Conservation (phyloP, 164 flowering plant genomes). For the Sedum album region DNA sequence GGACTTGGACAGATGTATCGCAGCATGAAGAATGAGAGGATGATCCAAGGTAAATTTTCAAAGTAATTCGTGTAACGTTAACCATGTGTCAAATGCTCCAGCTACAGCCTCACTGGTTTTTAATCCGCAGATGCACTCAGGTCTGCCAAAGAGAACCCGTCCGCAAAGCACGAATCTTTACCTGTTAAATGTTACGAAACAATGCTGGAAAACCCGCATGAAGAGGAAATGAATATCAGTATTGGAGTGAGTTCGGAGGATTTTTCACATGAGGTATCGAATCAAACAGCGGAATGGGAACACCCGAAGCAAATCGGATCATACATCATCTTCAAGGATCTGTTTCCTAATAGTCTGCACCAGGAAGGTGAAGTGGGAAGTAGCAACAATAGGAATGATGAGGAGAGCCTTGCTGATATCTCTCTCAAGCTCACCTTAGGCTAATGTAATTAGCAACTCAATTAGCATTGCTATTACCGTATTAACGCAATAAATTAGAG, state of each 20-base stretch:
- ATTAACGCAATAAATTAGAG: too few relatives aligned
- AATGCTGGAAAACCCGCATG: neutral
- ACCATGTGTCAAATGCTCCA: neutral
- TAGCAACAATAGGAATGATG: neutral
- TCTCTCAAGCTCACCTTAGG: conserved; percentile 3
- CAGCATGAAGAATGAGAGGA: conserved; percentile 36
- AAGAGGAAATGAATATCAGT: neutral
- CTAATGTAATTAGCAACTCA: neutral
- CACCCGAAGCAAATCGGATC: neutral
- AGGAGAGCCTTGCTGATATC: neutral
- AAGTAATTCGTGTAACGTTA: neutral
- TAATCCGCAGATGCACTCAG: conserved; percentile 4
- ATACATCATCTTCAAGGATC: conserved; percentile 1
- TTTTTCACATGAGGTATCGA: neutral
- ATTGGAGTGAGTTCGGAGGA: neutral
- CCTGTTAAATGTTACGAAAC: neutral
- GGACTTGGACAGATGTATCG: conserved; percentile 43
- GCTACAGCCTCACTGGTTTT: neutral
- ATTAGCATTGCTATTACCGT: too few relatives aligned
- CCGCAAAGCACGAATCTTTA: neutral
- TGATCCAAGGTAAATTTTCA: conserved; percentile 22
- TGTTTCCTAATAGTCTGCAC: neutral
- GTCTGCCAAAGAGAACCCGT: neutral
- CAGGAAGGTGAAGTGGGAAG: neutral
- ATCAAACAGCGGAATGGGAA: neutral